phyloP scores from a whole-genome alignment of 495 filamentous ascomycete genomes.

The Aspergillus sparsus region DNA sequence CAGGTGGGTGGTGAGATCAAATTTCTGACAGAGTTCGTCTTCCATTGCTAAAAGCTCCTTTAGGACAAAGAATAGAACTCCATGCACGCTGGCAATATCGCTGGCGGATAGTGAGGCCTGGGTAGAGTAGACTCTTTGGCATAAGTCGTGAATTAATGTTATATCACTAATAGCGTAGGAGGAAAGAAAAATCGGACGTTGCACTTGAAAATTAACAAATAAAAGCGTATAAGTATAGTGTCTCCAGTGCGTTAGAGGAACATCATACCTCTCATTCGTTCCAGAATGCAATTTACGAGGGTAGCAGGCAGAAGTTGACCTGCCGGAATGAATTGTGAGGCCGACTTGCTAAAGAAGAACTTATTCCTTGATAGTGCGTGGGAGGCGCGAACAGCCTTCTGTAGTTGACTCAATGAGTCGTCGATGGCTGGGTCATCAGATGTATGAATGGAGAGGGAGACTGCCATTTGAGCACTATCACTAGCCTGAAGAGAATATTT shows the following conservation, averaged over 20 bases:
- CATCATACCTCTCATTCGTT: constrained; percentile 3
- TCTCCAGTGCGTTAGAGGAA: background rate
- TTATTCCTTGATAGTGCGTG: constrained; percentile 1
- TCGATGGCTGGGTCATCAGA: constrained; percentile 7
- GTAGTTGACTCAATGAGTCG: background rate
- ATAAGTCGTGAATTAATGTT: constrained; percentile 19
- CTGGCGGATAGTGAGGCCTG: constrained; percentile 14
- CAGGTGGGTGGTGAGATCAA: constrained; percentile 23
- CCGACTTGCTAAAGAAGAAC: constrained; percentile 9
- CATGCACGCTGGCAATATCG: constrained; percentile 27
- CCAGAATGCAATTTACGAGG: constrained; percentile 2
- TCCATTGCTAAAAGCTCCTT: constrained; percentile 20
- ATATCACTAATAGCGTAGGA: constrained; percentile 26
- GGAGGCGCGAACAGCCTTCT: background rate
- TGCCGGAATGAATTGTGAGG: background rate
- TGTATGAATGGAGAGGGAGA: background rate
- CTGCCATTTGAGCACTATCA: constrained; percentile 7
- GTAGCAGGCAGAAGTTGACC: background rate
- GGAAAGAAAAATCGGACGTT: constrained; percentile 21
- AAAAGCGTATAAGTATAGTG: background rate
- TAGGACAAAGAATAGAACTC: constrained; percentile 24
- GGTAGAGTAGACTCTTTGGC: constrained; percentile 27
- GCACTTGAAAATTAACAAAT: background rate
- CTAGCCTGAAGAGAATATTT: constrained; percentile 11
- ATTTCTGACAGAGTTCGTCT: constrained; percentile 19